phyloP scores from a whole-genome alignment of 2,329 filamentous ascomycete genomes.

The Colletotrichum sp. region DNA sequence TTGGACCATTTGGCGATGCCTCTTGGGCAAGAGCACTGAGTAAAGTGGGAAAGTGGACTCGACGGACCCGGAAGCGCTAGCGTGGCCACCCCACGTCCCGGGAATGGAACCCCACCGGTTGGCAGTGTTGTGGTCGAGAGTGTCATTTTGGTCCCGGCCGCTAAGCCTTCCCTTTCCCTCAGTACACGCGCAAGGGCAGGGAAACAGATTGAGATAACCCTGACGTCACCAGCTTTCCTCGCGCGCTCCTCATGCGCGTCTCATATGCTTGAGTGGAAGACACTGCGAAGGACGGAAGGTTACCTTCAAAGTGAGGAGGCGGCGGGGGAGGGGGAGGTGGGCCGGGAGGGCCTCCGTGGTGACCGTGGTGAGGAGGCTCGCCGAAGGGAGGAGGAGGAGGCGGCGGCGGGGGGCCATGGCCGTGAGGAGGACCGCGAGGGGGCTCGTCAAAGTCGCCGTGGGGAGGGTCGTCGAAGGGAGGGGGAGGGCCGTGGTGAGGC shows the following conservation, averaged over 20 bases:
- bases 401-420: neutral
- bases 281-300: too few relatives aligned
- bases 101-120: neutral
- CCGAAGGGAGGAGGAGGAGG: neutral
- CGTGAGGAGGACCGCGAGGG: neutral
- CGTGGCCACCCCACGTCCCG: neutral
- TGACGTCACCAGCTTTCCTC: too few relatives aligned
- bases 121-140: neutral
- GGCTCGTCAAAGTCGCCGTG: constrained; percentile 11
- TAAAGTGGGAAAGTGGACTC: neutral
- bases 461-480: constrained; percentile 18
- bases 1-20: neutral
- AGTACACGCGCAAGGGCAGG: neutral
- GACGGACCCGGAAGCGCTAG: neutral
- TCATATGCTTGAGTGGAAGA: too few relatives aligned
- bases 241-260: too few relatives aligned
- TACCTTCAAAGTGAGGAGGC: neutral
- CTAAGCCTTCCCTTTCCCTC: neutral
- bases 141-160: neutral
- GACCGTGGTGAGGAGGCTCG: neutral
- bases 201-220: neutral
- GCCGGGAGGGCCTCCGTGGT: neutral
- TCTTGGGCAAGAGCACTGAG: neutral
- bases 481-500: constrained; percentile 25
- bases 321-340: neutral